Evolutionary conservation across 768 basidiomycete species (phyloP).

Genomic region (Candolleomyces efflorescens): DNA sequence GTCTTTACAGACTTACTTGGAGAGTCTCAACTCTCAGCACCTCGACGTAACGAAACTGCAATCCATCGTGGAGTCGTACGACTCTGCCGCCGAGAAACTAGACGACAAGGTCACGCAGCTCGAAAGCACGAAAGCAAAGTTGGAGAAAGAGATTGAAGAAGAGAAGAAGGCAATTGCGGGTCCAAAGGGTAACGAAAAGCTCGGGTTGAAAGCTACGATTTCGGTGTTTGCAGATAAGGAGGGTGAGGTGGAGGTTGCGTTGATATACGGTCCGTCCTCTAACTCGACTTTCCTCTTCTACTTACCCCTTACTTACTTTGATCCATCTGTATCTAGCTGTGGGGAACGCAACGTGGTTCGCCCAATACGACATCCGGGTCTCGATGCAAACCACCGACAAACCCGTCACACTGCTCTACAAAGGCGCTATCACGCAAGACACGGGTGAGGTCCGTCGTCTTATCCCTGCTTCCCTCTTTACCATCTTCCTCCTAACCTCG

Average conservation of each 20-base stretch:
- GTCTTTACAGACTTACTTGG: slow-evolving; percentile 31
- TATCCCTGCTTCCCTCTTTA: no score
- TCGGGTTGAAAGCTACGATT: slow-evolving; percentile 27
- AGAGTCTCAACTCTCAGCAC: slow-evolving; percentile 28
- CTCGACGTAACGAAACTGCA: slow-evolving; percentile 24
- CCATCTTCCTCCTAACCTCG: no score
- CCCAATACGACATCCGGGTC: slow-evolving; percentile 39
- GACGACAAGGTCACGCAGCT: slow-evolving; percentile 28
- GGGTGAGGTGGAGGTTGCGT: slow-evolving; percentile 32
- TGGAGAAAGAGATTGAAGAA: slow-evolving; percentile 19
- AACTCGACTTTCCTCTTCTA: background rate
- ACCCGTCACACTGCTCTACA: slow-evolving; percentile 35
- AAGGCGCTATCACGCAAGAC: slow-evolving; percentile 34
- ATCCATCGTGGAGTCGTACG: slow-evolving; percentile 27
- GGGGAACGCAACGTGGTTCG: slow-evolving; percentile 30
- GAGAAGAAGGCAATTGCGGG: slow-evolving; percentile 19
- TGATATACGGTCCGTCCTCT: slow-evolving; percentile 33
- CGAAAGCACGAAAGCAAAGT: slow-evolving; percentile 19
- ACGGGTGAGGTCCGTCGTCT: slow-evolving; percentile 35
- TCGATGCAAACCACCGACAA: slow-evolving; percentile 36
- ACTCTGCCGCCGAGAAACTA: slow-evolving; percentile 27
- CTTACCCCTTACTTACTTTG: no score
- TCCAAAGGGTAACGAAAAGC: slow-evolving; percentile 17
- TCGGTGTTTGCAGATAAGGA: slow-evolving; percentile 32
- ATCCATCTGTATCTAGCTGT: slow-evolving; percentile 25